Conservation (phyloP, 441 rosid genomes). For the Pelargonium citronellum region DNA sequence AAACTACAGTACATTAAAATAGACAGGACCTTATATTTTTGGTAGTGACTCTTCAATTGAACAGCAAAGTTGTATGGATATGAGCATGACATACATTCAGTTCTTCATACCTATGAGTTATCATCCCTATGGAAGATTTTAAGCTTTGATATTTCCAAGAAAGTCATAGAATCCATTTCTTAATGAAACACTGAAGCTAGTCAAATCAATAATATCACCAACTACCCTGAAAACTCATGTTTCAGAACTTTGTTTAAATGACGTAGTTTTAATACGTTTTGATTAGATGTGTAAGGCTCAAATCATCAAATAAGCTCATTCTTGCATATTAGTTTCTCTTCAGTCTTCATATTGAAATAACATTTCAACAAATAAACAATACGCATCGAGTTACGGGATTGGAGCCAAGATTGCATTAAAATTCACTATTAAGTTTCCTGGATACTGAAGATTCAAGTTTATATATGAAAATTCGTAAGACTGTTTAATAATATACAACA, state of each 20-base stretch:
- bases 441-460: not conserved
- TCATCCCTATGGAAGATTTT: not conserved
- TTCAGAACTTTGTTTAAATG: too few relatives aligned
- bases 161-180: not conserved
- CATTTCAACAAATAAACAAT: not conserved
- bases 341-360: not conserved
- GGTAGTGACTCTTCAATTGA: not conserved
- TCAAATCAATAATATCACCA: not conserved
- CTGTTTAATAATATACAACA: not conserved
- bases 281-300: not conserved
- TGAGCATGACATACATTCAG: not conserved
- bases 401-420: not conserved
- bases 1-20: not conserved
- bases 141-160: not conserved
- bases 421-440: not conserved
- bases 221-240: not conserved
- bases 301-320: not conserved
- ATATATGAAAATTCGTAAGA: not conserved
- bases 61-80: not conserved
- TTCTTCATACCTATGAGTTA: not conserved
- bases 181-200: not conserved
- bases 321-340: not conserved
- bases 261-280: not conserved
- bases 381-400: not conserved
- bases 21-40: not conserved